Conservation (phyloP, 2,329 filamentous ascomycete genomes). For the Stagonosporopsis vannaccii region DNA sequence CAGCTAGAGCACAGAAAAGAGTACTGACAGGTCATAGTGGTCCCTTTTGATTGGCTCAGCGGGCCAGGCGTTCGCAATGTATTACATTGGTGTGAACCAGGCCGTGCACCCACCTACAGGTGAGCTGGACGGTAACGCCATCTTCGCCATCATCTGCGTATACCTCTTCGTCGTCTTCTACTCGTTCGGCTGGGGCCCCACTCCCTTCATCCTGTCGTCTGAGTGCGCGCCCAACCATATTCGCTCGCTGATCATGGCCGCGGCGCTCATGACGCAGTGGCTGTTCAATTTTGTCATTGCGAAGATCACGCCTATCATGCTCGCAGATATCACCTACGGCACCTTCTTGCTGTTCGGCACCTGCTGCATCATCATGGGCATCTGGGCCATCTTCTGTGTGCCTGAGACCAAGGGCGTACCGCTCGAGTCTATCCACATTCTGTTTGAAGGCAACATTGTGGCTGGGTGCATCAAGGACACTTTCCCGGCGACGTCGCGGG, state of each 20-base stretch:
- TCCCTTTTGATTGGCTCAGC: conserved; percentile 52
- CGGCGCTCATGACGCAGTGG: conserved; percentile 56
- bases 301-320: conserved; percentile 53
- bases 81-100: conserved; percentile 43
- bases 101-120: conserved; percentile 46
- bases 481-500: conserved; percentile 46
- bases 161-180: conserved; percentile 59
- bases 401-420: conserved; percentile 55
- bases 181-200: conserved; percentile 57
- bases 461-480: conserved; percentile 50
- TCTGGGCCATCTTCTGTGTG: conserved; percentile 53
- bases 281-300: conserved; percentile 38
- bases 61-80: conserved; percentile 56
- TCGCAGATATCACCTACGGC: conserved; percentile 53
- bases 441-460: conserved; percentile 54
- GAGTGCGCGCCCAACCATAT: conserved; percentile 53
- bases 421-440: conserved; percentile 51
- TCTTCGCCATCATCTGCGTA: conserved; percentile 61
- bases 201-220: conserved; percentile 54
- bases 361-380: conserved; percentile 52
- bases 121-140: conserved; percentile 46
- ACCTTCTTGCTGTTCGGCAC: conserved; percentile 54
- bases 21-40: conserved; percentile 34
- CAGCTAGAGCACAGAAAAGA: too few relatives aligned
- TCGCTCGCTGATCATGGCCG: conserved; percentile 53